Evolutionary conservation across 2,329 filamentous ascomycete genomes (phyloP).

Genomic region (Ceratocystiopsis sp.): DNA sequence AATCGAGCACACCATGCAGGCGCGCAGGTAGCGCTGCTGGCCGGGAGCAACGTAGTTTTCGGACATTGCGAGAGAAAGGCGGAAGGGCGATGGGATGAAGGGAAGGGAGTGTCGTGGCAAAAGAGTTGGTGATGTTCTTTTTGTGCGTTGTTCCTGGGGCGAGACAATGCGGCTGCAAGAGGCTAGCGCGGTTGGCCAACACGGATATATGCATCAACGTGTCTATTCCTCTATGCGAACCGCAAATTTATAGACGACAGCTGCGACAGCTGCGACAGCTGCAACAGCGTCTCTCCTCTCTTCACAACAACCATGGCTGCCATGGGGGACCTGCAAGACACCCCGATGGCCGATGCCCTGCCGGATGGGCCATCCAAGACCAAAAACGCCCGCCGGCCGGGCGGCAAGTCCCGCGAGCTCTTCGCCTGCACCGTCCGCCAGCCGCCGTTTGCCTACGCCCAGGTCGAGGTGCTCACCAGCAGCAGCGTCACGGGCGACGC

Average conservation of each 20-base stretch:
- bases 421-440: conserved; percentile 32
- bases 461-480: conserved; percentile 29
- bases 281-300: neutral
- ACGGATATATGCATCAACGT: no score
- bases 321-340: neutral
- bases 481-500: conserved; percentile 2
- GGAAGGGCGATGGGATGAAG: neutral
- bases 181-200: no score
- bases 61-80: conserved; percentile 18
- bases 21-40: conserved; percentile 75
- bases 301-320: no score
- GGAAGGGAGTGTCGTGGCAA: no score
- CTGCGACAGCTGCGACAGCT: no score
- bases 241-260: no score
- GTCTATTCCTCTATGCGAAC: no score
- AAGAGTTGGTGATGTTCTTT: neutral
- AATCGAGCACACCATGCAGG: conserved; percentile 97
- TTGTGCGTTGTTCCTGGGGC: neutral
- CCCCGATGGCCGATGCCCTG: conserved; percentile 13
- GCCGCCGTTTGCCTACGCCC: conserved; percentile 39
- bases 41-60: conserved; percentile 52
- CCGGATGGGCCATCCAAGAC: neutral
- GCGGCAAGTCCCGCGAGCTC: conserved; percentile 20
- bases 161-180: no score
- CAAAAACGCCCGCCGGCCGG: no score